phyloP scores from a whole-genome alignment of 176 grass and related monocot species.

The Zoysia pacifica region DNA sequence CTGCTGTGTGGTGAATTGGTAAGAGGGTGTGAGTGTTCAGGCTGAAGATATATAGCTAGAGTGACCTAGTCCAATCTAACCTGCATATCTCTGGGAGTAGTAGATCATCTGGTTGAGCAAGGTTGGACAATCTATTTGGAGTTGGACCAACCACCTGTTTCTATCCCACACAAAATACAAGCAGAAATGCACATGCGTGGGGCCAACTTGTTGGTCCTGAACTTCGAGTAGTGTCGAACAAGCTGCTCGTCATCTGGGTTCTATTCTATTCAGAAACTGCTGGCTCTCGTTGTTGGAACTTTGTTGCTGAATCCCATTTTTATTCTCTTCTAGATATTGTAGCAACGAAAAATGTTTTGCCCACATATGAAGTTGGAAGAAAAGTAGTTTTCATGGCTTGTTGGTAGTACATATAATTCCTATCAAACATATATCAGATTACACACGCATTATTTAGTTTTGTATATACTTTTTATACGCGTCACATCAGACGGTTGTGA shows the following conservation, averaged over 20 bases:
- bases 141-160: slow-evolving; percentile 4
- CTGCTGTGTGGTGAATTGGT: neutral
- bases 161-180: too few relatives aligned
- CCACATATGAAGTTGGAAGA: too few relatives aligned
- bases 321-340: neutral
- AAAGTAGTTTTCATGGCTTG: too few relatives aligned
- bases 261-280: neutral
- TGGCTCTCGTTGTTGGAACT: neutral
- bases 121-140: slow-evolving; percentile 38
- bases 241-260: neutral
- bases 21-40: neutral
- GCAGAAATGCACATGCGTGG: slow-evolving; percentile 11
- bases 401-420: too few relatives aligned
- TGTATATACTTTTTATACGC: too few relatives aligned
- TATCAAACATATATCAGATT: neutral
- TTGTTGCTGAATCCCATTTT: neutral
- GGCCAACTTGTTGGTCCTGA: slow-evolving; percentile 12
- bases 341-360: neutral
- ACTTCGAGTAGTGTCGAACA: slow-evolving; percentile 16
- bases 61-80: slow-evolving; percentile 42
- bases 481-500: too few relatives aligned
- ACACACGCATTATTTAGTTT: neutral
- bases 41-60: neutral
- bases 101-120: slow-evolving; percentile 48
- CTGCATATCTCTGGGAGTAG: slow-evolving; percentile 7